Base-by-base conservation (phyloP, 2,329 filamentous ascomycete genomes). In the Neofusicoccum kwambonambiense region DNA sequence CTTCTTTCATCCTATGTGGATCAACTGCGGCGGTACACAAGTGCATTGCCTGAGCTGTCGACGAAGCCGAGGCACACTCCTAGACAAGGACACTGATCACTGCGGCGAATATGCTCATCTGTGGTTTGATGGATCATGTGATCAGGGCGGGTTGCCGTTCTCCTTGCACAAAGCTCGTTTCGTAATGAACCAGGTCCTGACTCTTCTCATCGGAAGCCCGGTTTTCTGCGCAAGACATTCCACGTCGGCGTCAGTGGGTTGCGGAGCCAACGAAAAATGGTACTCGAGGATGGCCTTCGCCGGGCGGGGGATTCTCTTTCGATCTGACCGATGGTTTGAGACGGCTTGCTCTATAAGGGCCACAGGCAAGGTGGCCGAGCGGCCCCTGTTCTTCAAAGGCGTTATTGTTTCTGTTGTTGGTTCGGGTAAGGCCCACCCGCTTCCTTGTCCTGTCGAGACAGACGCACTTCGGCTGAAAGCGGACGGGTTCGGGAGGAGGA, bases 211-310 rank as follows among this genome's bases (percentile, higher is more conserved):
- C 6, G 41, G 27, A 6, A 60, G 12, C 2, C 42, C 42, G n/a
- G 56, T 60, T 11, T 60, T 47, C 41, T 37, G 27, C 4, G 56
- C 56, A 22, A 60, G 42, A 15, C 11, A 34, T 22, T 60, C 56
- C 4, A 60, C 17, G 5, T 60, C 56, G 17, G 42, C 41, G 8
- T 60, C 56, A 15, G 56, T 47, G 1, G 56, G 56, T 15, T 37
- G 41, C 15, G 27, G 56, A 11, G n/a, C 31, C 27, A 60, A 22
- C 3, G 41, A 35, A 13, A 47, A 60, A 37, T 60, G 56, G n/a
- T 60, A 60, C 19, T 60, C 56, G 41, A 60, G 56, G 31, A 60
- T 60, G 3, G 56, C 42, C 17, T 60, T 60, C 8, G 56, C 56
- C 3, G 56, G 41, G 9, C 56, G 56, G 13, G 56, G 56, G 11